Conservation (phyloP, 768 basidiomycete species). For the Psilocybe subaeruginosa region DNA sequence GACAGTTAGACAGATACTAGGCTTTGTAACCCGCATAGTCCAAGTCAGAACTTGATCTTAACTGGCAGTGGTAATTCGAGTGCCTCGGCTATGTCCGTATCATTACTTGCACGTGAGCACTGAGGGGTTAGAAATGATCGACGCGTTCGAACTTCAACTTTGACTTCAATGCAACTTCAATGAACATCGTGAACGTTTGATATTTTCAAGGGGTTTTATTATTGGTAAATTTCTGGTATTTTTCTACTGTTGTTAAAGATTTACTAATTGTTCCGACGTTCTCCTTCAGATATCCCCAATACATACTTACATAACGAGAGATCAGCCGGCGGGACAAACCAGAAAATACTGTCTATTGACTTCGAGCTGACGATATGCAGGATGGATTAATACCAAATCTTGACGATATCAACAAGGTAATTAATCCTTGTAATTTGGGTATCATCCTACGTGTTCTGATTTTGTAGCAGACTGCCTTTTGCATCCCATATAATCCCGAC, state of each 20-base stretch:
- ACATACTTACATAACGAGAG: not conserved
- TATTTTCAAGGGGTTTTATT: not conserved
- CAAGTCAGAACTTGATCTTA: not conserved
- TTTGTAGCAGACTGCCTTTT: conserved; percentile 16
- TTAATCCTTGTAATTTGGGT: not conserved
- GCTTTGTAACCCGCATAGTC: not conserved
- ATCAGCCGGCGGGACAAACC: no score
- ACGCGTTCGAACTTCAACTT: not conserved
- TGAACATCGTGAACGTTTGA: not conserved
- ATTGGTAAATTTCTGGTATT: no score
- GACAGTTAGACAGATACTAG: conserved; percentile 9
- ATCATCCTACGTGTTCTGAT: no score
- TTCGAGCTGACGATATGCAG: conserved; percentile 8
- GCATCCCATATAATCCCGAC: conserved; percentile 17
- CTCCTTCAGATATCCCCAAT: not conserved
- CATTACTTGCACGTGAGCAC: no score
- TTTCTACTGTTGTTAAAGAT: no score
- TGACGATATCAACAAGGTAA: conserved; percentile 19
- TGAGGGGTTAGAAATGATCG: not conserved
- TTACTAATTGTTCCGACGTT: not conserved
- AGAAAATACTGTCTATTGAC: no score
- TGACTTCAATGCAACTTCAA: not conserved
- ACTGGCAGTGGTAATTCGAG: no score
- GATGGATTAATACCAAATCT: conserved; percentile 10
- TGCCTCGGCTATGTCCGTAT: no score